Evolutionary conservation across 2,329 filamentous ascomycete genomes (phyloP), one percentile per base, ranked within the genome.

Genomic region (Septoria petroselini): DNA sequence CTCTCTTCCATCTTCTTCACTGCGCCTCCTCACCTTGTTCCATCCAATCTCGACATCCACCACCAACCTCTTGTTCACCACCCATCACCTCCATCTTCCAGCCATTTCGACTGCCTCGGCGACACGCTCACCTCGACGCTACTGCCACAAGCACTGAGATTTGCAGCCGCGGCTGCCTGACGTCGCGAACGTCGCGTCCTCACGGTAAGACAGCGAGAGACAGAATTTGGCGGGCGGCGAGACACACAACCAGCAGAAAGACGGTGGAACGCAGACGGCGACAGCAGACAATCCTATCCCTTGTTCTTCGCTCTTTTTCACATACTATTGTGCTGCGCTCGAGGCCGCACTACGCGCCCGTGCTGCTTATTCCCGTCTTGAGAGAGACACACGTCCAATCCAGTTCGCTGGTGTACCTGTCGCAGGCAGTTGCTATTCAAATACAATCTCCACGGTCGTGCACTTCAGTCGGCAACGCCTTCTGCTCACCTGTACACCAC

Each of bases 391-490:
- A n/a, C n/a, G n/a, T n/a, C n/a, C n/a, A 17, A 38, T 38, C 29
- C 51, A 49, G 44, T 30, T 48, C n/a, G 29, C 34, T 45, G 43
- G 47, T 34, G 44, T 50, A 42, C 49, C 59, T 61, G 60, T 62
- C 54, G 41, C 60, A 62, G 57, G 58, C 58, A 62, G 58, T 58
- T 58, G 54, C 55, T 59, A 58, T 62, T 62, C 44, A 64, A 64
- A 62, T 60, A 53, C 61, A 62, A 57, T 52, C 57, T 54, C 43
- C 40, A 53, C 50, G 59, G 58, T 62, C 52, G 60, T 62, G 60
- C 54, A 57, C 51, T 46, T 52, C 49, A 59, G 55, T 46, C 48
- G 50, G 52, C 50, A 42, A 18, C 27, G 53, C 53, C 55, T 58
- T 46, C 55, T 59, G 50, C 56, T 58, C 57, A 54, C 43, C 57